A percentile compares a stretch with the other conserved stretches of the same genome.
phyloP scores from a whole-genome alignment of 2,329 filamentous ascomycete species.

The Xylariaceae sp. region DNA sequence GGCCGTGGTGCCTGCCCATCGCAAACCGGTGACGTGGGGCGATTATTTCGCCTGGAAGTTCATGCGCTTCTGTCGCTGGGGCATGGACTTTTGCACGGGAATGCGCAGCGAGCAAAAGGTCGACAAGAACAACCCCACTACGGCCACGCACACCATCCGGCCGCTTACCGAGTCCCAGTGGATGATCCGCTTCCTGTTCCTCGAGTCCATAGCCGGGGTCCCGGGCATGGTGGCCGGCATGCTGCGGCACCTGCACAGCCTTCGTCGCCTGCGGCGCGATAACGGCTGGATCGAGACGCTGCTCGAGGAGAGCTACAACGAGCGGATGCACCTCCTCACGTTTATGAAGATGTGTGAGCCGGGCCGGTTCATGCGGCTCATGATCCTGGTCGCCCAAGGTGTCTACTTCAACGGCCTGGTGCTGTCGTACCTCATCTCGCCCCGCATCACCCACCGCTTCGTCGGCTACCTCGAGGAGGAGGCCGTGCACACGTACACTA shows the following conservation, averaged over 20 bases:
- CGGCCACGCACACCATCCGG: constrained; percentile 46
- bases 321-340: constrained; percentile 86
- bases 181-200: constrained; percentile 83
- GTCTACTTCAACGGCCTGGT: constrained; percentile 97
- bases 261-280: constrained; percentile 81
- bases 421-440: constrained; percentile 78
- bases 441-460: constrained; percentile 86
- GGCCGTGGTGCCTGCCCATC: constrained; percentile 67
- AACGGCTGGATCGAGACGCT: constrained; percentile 96
- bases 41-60: constrained; percentile 75
- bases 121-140: constrained; percentile 52
- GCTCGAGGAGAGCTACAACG: constrained; percentile 85
- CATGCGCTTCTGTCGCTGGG: constrained; percentile 70
- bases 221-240: constrained; percentile 97
- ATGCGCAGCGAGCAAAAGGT: constrained; percentile 65
- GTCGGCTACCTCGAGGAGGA: constrained; percentile 97
- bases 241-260: constrained; percentile 79
- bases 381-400: constrained; percentile 88
- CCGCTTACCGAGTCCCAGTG: constrained; percentile 81
- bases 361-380: constrained; percentile 81
- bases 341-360: constrained; percentile 90
- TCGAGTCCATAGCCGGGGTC: constrained; percentile 91
- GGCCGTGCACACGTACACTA: constrained; percentile 90
- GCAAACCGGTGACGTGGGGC: constrained; percentile 63
- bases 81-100: constrained; percentile 77